Base-by-base conservation (phyloP, 495 filamentous ascomycete species). In the Podospora appendiculata region DNA sequence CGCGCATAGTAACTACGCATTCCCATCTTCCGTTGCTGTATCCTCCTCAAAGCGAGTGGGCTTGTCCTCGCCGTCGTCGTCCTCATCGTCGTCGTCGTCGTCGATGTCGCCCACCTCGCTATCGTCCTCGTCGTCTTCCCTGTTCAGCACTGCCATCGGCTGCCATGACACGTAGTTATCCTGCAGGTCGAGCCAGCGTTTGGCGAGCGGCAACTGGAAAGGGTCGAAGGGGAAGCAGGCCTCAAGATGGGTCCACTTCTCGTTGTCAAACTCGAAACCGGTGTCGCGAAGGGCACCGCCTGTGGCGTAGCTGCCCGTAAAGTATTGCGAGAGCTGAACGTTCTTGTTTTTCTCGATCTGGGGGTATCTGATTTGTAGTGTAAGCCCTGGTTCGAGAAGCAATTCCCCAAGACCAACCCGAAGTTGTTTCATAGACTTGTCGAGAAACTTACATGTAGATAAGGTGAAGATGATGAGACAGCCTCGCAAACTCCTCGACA, bases 201-300 rank as follows among this genome's bases (percentile, higher is more conserved):
- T 87, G 58, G 90, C 95, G 46, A 80, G 74, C 0, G 89, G 92
- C 11, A 97, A 75, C 55, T 88, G 83, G 68, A 95, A 97, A 3
- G 93, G 93, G 63, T 99, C 93, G 60, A 99, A 99, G 1, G 94
- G 93, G 66, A 97, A 97, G 66, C 91, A 96, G 0, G 88, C 87
- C 54, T 96, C 92, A 2, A 97, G 77, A 64, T 92, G 80, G 45
- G 82, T 77, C 68, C 81, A 83, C 39, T 83, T 84, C 51, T 90
- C 83, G 39, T 86, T 79, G 45, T 81, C 79, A 48, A 71, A 64
- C 47, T 77, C 73, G 43, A 78, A 71, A 50, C 78, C 85, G 59
- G 81, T 78, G 61, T 93, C 90, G 41, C 89, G 78, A 19, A 79
- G 59, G 1, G 70, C 73, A 12, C 71, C 70, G 51, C 70, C 70